Evolutionary conservation across 306 rosid genomes (phyloP).

Genomic region (Geum urbanum): DNA sequence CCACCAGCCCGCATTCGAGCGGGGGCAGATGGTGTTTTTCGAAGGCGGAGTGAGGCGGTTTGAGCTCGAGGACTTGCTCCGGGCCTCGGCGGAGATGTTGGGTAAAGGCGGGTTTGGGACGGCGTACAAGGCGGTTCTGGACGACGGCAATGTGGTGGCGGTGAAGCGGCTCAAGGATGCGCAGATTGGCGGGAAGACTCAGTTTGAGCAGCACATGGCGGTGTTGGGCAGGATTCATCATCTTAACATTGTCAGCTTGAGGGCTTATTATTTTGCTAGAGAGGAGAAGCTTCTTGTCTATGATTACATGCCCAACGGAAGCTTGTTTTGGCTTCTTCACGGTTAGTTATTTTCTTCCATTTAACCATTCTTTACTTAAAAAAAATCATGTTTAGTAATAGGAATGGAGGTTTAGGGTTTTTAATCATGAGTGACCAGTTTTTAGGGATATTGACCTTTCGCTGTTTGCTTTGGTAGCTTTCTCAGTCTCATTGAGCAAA

Average conservation of each 20-base stretch:
- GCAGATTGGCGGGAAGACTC: slow-evolving; percentile 58
- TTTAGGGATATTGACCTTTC: too few species aligned
- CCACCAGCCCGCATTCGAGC: slow-evolving; percentile 43
- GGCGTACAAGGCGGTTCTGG: slow-evolving; percentile 77
- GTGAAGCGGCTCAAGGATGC: slow-evolving; percentile 81
- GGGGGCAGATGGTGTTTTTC: slow-evolving; percentile 74
- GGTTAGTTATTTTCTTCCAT: slow-evolving; percentile 34
- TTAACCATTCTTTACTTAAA: too few species aligned
- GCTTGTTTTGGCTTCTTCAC: slow-evolving; percentile 84
- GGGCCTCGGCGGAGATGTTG: slow-evolving; percentile 89
- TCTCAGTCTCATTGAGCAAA: too few species aligned
- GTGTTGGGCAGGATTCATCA: slow-evolving; percentile 57
- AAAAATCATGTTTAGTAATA: too few species aligned
- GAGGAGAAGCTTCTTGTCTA: slow-evolving; percentile 77
- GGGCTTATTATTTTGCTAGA: slow-evolving; percentile 72
- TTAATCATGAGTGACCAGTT: too few species aligned
- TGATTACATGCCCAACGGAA: slow-evolving; percentile 76
- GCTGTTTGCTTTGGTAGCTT: too few species aligned
- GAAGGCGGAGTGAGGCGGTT: slow-evolving; percentile 61
- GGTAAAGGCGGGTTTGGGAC: slow-evolving; percentile 88
- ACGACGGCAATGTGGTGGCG: slow-evolving; percentile 76
- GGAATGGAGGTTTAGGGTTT: too few species aligned
- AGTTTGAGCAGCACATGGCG: slow-evolving; percentile 78
- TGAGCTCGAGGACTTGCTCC: slow-evolving; percentile 71
- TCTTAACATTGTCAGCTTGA: slow-evolving; percentile 47